phyloP scores from a whole-genome alignment of 495 filamentous ascomycete species.

The Podospora fimiseda region DNA sequence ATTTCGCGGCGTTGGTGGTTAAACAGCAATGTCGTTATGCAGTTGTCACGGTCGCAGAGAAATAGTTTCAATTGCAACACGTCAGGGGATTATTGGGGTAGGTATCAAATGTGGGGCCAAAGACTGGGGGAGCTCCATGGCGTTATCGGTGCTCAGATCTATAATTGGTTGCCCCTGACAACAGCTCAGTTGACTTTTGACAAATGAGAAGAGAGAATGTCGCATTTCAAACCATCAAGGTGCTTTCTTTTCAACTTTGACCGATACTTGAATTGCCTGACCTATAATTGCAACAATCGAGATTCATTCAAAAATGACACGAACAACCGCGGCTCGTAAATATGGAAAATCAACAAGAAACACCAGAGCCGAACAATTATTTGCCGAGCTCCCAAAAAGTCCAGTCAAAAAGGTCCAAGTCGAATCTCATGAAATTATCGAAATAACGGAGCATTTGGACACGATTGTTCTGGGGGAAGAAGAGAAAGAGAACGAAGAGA shows the following conservation, averaged over 20 bases:
- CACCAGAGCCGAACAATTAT: constrained; percentile 31
- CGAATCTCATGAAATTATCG: not conserved
- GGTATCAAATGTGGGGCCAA: not conserved
- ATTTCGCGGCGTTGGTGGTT: constrained; percentile 8
- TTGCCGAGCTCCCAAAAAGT: constrained; percentile 37
- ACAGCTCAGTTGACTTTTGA: constrained; percentile 6
- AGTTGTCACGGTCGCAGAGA: not conserved
- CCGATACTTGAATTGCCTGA: no score
- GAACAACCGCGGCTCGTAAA: constrained; percentile 30
- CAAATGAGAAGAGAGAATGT: constrained; percentile 9
- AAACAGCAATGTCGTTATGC: not conserved
- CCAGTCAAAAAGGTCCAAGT: constrained; percentile 19
- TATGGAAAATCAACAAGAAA: constrained; percentile 39
- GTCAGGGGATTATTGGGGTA: not conserved
- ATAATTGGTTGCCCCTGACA: constrained; percentile 14
- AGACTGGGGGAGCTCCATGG: not conserved
- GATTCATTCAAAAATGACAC: constrained; percentile 33
- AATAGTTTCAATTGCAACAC: constrained; percentile 2
- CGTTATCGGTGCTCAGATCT: not conserved
- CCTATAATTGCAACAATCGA: no score
- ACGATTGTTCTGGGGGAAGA: not conserved
- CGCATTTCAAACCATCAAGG: constrained; percentile 1
- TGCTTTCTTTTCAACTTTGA: not conserved
- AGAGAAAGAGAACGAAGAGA: no score
- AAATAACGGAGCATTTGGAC: constrained; percentile 1